Conservation (phyloP, 305 asterid genomes). For the Vinca major region DNA sequence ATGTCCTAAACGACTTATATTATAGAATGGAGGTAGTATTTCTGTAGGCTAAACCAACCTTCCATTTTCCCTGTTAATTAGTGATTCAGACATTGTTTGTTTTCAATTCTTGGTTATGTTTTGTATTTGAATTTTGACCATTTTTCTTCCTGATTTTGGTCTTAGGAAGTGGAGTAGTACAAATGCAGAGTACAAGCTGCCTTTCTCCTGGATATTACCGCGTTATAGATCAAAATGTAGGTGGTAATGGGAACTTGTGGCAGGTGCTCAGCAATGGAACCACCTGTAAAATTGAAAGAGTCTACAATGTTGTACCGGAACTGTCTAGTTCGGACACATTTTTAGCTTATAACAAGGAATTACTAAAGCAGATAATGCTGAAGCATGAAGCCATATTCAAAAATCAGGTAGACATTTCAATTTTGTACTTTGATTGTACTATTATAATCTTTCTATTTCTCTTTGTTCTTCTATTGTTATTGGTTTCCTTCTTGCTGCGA, state of each 20-base stretch:
- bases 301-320: slow-evolving; percentile 25
- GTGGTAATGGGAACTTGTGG: slow-evolving; percentile 39
- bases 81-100: neutral
- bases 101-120: neutral
- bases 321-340: slow-evolving; percentile 20
- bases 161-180: slow-evolving; percentile 25
- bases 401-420: slow-evolving; percentile 40
- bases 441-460: too few species aligned
- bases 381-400: slow-evolving; percentile 64
- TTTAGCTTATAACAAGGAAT: slow-evolving; percentile 35
- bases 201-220: slow-evolving; percentile 30
- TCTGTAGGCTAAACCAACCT: neutral
- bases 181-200: slow-evolving; percentile 50
- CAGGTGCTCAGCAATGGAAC: slow-evolving; percentile 24
- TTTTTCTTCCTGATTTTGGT: neutral
- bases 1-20: too few species aligned
- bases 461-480: neutral
- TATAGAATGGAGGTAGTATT: too few species aligned
- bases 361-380: slow-evolving; percentile 47
- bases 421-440: slow-evolving; percentile 1
- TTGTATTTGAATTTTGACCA: neutral
- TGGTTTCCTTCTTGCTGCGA: neutral
- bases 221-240: slow-evolving; percentile 28
- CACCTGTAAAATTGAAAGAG: slow-evolving; percentile 27
- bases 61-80: neutral